Evolutionary conservation across 306 rosid species (phyloP), one percentile per base, ranked within the genome.

Genomic region (Mucuna pruriens): DNA sequence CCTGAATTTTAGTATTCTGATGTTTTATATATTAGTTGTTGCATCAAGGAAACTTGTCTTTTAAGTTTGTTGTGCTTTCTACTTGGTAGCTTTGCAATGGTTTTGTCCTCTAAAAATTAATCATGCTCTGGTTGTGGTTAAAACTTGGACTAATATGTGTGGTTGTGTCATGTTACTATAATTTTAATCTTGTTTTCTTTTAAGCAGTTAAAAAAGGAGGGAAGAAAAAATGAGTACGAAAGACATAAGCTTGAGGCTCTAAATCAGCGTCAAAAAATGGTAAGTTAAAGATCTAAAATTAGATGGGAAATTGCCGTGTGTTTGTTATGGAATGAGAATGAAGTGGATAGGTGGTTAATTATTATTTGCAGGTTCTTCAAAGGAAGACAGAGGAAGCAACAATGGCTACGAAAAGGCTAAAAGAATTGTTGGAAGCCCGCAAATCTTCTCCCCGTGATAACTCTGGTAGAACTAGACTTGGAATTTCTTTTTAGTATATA

Each of bases 321-420:
- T 72, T 72, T 83, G 34, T 31, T 69, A 22, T 19, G 52, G 66
- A 36, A 64, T 54, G 17, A 74, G 68, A 79, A 61, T 45, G 17
- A 26, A 66, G 48, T 57, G 3, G 44, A n/a, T 40, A 29, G 33
- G 45, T 68, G 29, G 60, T 66, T 64, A 52, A 76, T 66, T 25
- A 39, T 60, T 84, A 38, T 67, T 25, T 82, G 33, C 88, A 90
- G 97, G 97, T 92, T 77, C 95, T 92, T 84, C 97, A 90, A 4
- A 89, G 95, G 82, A 92, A 92, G 92, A 90, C 97, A 78, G 95
- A 90, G 86, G 97, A 90, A 86, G 97, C 97, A 33, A 86, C 95
- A 82, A 80, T 80, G 81, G 91, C 97, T 73, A 92, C 91, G 1
- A 92, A 87, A 78, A 86, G 92, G 84, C 87, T 92, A 57, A 92